Conservation (phyloP, 805 yeast genomes). For the Hanseniaspora singularis region DNA sequence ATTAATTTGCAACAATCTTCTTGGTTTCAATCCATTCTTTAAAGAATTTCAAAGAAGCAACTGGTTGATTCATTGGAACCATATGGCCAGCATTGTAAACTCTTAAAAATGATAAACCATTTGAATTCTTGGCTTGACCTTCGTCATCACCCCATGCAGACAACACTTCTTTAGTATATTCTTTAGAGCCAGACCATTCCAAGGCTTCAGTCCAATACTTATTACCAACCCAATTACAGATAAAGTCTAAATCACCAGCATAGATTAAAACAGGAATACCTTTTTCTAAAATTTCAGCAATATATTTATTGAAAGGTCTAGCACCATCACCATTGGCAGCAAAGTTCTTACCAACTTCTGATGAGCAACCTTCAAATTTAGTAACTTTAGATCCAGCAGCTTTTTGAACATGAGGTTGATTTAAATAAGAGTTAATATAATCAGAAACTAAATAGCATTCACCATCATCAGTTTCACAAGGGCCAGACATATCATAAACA, state of each 20-base stretch:
- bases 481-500: constrained; percentile 71
- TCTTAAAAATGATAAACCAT: constrained; percentile 63
- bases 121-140: constrained; percentile 67
- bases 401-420: constrained; percentile 53
- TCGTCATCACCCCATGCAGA: constrained; percentile 38
- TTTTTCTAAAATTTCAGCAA: constrained; percentile 54
- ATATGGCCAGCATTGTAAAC: constrained; percentile 79
- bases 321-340: constrained; percentile 70
- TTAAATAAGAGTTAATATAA: constrained; percentile 63
- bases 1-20: too few relatives aligned
- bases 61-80: constrained; percentile 86
- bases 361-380: constrained; percentile 53
- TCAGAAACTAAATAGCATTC: constrained; percentile 65
- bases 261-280: constrained; percentile 72
- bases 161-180: constrained; percentile 35
- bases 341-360: constrained; percentile 57
- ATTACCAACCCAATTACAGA: constrained; percentile 89
- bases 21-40: constrained; percentile 60
- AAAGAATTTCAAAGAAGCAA: constrained; percentile 53
- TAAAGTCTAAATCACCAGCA: constrained; percentile 91
- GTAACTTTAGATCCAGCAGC: constrained; percentile 82
- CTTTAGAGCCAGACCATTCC: constrained; percentile 48
- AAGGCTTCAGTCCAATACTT: constrained; percentile 66
- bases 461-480: constrained; percentile 56
- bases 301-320: constrained; percentile 68